Evolutionary conservation across 2,329 filamentous ascomycete species (phyloP).

Genomic region (Ascochyta fabae): DNA sequence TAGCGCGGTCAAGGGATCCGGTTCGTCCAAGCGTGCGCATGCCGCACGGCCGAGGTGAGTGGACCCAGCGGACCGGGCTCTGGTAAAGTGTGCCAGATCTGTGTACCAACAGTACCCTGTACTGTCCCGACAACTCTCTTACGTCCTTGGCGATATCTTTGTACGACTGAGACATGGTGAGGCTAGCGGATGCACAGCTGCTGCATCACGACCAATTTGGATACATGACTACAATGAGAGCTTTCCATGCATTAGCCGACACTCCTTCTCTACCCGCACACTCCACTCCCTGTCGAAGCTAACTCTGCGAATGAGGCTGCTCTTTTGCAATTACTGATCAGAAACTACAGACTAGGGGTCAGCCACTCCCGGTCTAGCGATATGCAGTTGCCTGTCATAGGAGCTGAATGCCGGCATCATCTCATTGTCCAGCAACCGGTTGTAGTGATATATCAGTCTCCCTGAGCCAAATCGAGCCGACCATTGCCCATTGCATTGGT

Average conservation of each 20-base stretch:
- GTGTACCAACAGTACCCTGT: slow-evolving; percentile 31
- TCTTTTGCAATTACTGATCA: slow-evolving; percentile 26
- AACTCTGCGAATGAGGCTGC: slow-evolving; percentile 38
- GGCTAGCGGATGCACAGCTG: slow-evolving; percentile 29
- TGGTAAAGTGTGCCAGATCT: slow-evolving; percentile 35
- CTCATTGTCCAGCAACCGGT: not conserved
- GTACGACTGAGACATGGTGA: slow-evolving; percentile 38
- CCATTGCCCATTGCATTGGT: slow-evolving; percentile 23
- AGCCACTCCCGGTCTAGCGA: slow-evolving; percentile 14
- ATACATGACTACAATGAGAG: slow-evolving; percentile 27
- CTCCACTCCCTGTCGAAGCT: slow-evolving; percentile 24
- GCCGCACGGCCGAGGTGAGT: slow-evolving; percentile 22
- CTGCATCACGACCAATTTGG: slow-evolving; percentile 38
- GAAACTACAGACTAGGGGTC: slow-evolving; percentile 5
- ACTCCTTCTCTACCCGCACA: slow-evolving; percentile 23
- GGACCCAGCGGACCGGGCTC: slow-evolving; percentile 39
- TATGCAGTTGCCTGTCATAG: slow-evolving; percentile 10
- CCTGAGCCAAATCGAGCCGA: not conserved
- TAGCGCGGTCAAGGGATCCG: slow-evolving; percentile 34
- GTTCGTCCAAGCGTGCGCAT: slow-evolving; percentile 24
- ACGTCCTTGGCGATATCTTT: slow-evolving; percentile 46
- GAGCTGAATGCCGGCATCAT: slow-evolving; percentile 2
- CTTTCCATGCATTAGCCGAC: slow-evolving; percentile 25
- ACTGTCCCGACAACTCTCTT: slow-evolving; percentile 34
- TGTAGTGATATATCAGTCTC: slow-evolving; percentile 6